A percentile compares a stretch with the other conserved stretches of the same genome.
Conservation (phyloP, 441 rosid genomes). For the Hypseocharis bilobata region DNA sequence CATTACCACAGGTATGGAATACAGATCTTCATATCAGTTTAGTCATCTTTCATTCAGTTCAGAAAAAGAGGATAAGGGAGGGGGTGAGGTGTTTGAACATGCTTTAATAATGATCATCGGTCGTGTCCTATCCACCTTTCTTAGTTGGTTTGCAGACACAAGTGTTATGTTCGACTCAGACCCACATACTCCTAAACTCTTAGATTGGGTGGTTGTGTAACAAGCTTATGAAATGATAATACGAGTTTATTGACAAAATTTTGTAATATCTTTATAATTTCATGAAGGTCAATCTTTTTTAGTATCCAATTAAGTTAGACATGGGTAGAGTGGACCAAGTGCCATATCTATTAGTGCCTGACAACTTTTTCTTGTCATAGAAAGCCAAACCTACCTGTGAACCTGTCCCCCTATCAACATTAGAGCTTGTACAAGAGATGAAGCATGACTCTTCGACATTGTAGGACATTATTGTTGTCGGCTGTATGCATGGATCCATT, state of each 20-base stretch:
- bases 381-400: background rate
- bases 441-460: background rate
- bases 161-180: background rate
- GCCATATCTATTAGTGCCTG: background rate
- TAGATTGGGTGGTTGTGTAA: background rate
- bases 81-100: no score
- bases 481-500: background rate
- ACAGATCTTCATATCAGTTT: background rate
- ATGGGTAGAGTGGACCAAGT: background rate
- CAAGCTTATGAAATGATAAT: background rate
- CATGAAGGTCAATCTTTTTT: background rate
- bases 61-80: no score
- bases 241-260: background rate
- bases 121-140: background rate
- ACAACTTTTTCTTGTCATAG: background rate
- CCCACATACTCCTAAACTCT: background rate
- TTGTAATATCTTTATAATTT: background rate
- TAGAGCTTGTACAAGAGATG: background rate
- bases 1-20: conserved; percentile 94
- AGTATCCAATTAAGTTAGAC: background rate
- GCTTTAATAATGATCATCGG: no score
- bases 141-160: background rate
- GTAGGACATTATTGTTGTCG: background rate
- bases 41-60: conserved; percentile 10
- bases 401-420: background rate